A percentile compares a stretch with the other conserved stretches of the same genome.
Evolutionary conservation across 2,329 filamentous ascomycete species (phyloP).

Genomic region (Xylariales sp.): DNA sequence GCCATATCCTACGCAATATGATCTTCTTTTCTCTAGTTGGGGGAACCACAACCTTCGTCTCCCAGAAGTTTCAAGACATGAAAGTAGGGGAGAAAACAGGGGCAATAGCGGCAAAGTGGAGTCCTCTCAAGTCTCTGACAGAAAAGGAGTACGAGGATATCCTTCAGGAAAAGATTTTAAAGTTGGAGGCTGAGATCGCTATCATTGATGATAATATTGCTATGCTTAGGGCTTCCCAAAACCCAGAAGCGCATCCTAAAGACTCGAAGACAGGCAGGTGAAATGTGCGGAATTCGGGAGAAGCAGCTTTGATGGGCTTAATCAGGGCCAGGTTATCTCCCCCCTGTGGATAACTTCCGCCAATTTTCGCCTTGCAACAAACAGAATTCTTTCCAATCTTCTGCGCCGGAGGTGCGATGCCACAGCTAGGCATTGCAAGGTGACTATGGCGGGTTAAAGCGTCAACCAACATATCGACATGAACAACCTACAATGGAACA

Average conservation of each 20-base stretch:
- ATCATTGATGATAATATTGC: slow-evolving; percentile 73
- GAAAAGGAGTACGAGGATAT: slow-evolving; percentile 70
- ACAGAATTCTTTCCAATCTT: too few relatives aligned
- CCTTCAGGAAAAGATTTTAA: slow-evolving; percentile 66
- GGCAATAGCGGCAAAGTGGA: slow-evolving; percentile 62
- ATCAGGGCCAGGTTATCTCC: too few relatives aligned
- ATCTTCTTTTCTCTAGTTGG: slow-evolving; percentile 42
- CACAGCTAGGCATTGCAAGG: too few relatives aligned
- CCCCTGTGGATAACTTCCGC: too few relatives aligned
- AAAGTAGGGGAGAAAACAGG: slow-evolving; percentile 17
- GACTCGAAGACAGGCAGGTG: too few relatives aligned
- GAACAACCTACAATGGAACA: too few relatives aligned
- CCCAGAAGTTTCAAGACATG: slow-evolving; percentile 11
- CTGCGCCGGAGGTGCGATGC: too few relatives aligned
- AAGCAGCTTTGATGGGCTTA: too few relatives aligned
- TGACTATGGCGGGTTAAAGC: too few relatives aligned
- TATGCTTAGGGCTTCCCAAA: slow-evolving; percentile 20
- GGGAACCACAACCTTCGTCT: slow-evolving; percentile 26
- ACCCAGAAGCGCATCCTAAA: not conserved
- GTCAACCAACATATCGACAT: too few relatives aligned
- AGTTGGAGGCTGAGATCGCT: slow-evolving; percentile 71
- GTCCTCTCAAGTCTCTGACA: slow-evolving; percentile 63
- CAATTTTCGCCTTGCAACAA: too few relatives aligned
- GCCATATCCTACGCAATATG: slow-evolving; percentile 47
- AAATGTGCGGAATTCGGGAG: too few relatives aligned